Evolutionary conservation across 208 protist genomes (phyloP).

Genomic region (Tritrichomonas foetus): DNA sequence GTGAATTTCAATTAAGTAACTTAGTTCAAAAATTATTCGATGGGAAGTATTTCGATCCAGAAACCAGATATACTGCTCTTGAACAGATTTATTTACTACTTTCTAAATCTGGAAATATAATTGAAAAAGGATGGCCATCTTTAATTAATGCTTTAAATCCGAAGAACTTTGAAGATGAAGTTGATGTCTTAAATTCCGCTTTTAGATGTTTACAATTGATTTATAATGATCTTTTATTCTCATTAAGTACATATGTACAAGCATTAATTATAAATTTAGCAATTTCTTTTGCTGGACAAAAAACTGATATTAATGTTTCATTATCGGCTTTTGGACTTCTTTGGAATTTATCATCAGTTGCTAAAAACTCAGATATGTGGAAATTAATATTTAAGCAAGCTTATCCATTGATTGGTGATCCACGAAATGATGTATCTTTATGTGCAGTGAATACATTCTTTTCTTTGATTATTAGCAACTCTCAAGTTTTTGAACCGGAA

Average conservation of each 20-base stretch:
- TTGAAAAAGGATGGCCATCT: background rate
- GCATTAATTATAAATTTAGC: background rate
- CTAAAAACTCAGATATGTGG: background rate
- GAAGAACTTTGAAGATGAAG: background rate
- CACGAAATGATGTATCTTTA: background rate
- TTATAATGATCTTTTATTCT: background rate
- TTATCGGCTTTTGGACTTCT: background rate
- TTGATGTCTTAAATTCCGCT: background rate
- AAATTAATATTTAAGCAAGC: background rate
- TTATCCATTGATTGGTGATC: background rate
- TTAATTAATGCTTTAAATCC: background rate
- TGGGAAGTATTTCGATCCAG: background rate
- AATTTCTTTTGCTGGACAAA: background rate
- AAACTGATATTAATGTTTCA: background rate
- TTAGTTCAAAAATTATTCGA: background rate
- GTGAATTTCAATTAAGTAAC: background rate
- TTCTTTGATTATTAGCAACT: background rate
- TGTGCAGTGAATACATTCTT: background rate
- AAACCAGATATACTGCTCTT: background rate
- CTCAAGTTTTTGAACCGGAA: background rate
- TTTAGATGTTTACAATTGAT: slow-evolving; percentile 7
- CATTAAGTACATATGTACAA: background rate
- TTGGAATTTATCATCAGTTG: background rate
- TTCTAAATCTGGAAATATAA: background rate
- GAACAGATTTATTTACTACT: background rate